Base-by-base conservation (phyloP, 805 yeast species). In the Kuraishia molischiana region DNA sequence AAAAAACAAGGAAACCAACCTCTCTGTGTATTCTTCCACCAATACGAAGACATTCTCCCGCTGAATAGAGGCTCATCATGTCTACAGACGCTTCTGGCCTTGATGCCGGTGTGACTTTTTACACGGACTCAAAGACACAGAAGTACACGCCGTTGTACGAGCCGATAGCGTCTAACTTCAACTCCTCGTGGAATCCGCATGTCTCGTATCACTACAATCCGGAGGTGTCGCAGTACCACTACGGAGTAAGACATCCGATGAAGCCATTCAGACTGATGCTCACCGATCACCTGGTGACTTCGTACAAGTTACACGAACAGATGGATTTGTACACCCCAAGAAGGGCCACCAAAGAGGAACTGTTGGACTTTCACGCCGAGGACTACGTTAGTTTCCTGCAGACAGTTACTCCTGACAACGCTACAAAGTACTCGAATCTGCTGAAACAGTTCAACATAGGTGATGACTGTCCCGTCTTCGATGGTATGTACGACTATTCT, bases 201-300 rank as follows among this genome's bases (percentile, higher is more conserved):
- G 95, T 87, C 1, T 85, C 95, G 6, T 87, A 87, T 60, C 97
- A 87, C 58, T 85, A 73, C 59, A 87, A 87, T 56, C 84, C 87
- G 19, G 76, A 79, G 38, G 94, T 80, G 0, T 69, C 85, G 1
- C 72, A 75, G 45, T 89, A 79, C 58, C 96, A 89, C 52, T 89
- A 85, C 57, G 98, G 98, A 14, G 83, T 85, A 1, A 74, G 78
- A 42, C 98, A 90, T 59, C 98, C 98, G n/a, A 90, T 90, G 98
- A 90, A 90, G 57, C 98, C 98, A 13, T 85, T 89, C 58, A 66
- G 98, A 46, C 66, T 92, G 44, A 81, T 87, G 89, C 70, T 90
- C 33, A 90, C 98, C 0, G 97, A 90, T 60, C 95, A 89, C 55
- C 64, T 90, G 43, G 90, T 90, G 37, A 74, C 81, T 24, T 78